Percentiles rank a stretch among this genome's conserved stretches.
phyloP scores from a whole-genome alignment of 2,329 filamentous ascomycete species.

The Monosporascus sp. region DNA sequence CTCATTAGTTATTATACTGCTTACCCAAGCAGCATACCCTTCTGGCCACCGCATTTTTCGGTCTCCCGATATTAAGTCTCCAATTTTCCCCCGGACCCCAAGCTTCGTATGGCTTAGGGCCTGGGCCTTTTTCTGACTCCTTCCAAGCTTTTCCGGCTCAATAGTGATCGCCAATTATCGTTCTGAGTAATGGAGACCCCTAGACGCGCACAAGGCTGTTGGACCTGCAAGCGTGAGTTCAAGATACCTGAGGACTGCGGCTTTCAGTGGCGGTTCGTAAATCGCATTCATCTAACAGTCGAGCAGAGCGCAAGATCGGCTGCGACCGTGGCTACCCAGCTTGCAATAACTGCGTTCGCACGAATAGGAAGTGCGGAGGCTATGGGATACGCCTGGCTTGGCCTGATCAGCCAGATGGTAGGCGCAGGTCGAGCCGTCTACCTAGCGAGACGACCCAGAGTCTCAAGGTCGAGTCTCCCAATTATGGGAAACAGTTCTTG shows the following conservation, averaged over 20 bases:
- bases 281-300: conserved; percentile 7
- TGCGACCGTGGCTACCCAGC: conserved; percentile 37
- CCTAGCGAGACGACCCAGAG: conserved; percentile 26
- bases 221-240: conserved; percentile 38
- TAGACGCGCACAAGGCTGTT: conserved; percentile 32
- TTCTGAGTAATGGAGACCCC: conserved; percentile 22
- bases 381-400: conserved; percentile 41
- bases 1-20: not conserved
- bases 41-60: not conserved
- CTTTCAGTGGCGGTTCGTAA: conserved; percentile 6
- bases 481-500: conserved; percentile 32
- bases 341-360: conserved; percentile 38
- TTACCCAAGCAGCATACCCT: too few species aligned
- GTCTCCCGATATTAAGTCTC: not conserved
- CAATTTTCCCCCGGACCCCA: not conserved
- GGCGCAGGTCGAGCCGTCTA: conserved; percentile 26
- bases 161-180: conserved; percentile 1
- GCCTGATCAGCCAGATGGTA: conserved; percentile 41
- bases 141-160: conserved; percentile 15
- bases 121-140: conserved; percentile 9
- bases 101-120: conserved; percentile 11
- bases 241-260: not conserved
- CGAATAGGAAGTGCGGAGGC: conserved; percentile 35
- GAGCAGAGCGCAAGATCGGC: conserved; percentile 40
- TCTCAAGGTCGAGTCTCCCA: conserved; percentile 17